Evolutionary conservation across 148 eudicot species (phyloP).

Genomic region (Cornus controversa): DNA sequence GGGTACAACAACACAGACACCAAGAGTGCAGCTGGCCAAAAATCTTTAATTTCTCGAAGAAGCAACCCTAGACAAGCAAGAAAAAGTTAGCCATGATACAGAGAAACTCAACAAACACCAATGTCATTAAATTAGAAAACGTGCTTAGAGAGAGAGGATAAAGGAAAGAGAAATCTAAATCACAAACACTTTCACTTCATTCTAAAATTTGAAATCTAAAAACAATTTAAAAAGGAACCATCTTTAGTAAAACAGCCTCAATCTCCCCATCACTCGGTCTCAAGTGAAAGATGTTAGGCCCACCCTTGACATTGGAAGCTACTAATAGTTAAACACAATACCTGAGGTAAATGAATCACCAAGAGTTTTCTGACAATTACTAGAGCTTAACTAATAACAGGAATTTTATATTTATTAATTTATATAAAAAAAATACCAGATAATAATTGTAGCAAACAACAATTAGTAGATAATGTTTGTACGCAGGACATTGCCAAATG

Average conservation of each 20-base stretch:
- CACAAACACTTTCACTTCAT: background rate
- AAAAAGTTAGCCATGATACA: background rate
- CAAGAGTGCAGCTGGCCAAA: constrained; percentile 77
- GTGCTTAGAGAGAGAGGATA: background rate
- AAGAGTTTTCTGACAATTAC: background rate
- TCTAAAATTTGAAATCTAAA: background rate
- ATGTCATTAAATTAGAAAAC: background rate
- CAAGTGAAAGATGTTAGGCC: background rate
- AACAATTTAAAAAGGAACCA: background rate
- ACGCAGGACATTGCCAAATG: too few relatives aligned
- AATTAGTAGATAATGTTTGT: too few relatives aligned
- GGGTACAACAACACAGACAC: constrained; percentile 56
- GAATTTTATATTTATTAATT: background rate
- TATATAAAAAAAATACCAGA: too few relatives aligned
- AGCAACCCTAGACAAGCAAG: constrained; percentile 52
- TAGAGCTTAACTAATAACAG: background rate
- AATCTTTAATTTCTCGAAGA: constrained; percentile 83
- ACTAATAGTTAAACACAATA: background rate
- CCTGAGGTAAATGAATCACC: background rate
- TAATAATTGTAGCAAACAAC: too few relatives aligned
- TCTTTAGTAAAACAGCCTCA: background rate
- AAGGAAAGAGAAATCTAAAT: background rate
- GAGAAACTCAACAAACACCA: background rate
- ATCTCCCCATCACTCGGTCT: background rate
- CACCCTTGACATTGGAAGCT: background rate